Evolutionary conservation across 257 asterid species (phyloP), one percentile per base, ranked within the genome.

Genomic region (Gardenia jasminoides): DNA sequence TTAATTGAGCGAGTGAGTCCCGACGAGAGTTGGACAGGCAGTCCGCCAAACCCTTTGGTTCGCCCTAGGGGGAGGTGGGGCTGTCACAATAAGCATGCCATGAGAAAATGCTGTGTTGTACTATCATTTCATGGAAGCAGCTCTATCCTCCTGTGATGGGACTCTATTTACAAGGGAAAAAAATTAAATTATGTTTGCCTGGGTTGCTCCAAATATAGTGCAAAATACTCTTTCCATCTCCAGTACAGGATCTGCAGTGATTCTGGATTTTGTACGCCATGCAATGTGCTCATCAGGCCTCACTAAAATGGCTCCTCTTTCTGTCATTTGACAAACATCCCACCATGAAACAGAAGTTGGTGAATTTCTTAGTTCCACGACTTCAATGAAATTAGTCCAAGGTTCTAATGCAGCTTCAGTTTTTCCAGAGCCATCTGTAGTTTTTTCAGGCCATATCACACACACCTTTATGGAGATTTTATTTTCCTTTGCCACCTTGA

Each of bases 211-310:
- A 5, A 91, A 82, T 67, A 90, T 80, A 72, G 86, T 81, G 46
- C 81, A 76, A 74, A 93, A 88, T 72, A 88, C 87, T 66, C 70
- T 87, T 80, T 83, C 90, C 86, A 96, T 84, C 83, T 79, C 93
- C 82, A 47, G 28, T 76, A 31, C 67, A 30, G 84, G 88, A 78
- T 90, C 84, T 13, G 66, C 79, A 48, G 81, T 69, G 59, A 82
- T 82, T 84, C 75, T 82, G 0, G 88, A 82, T 79, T 85, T 85
- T 10, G 87, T 19, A 43, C 92, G 87, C 99, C 99, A 95, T 12
- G 95, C 97, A 67, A 93, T 76, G 80, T 95, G 98, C 75, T 95
- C 99, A 26, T 95, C 99, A 0, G 99, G 99, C 84, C 99, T 91
- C 84, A 90, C 97, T 80, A 95, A 84, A 76, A 95, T 88, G 82